Evolutionary conservation across 345 rosid genomes (phyloP).

Genomic region (Euphorbia tirucalli): DNA sequence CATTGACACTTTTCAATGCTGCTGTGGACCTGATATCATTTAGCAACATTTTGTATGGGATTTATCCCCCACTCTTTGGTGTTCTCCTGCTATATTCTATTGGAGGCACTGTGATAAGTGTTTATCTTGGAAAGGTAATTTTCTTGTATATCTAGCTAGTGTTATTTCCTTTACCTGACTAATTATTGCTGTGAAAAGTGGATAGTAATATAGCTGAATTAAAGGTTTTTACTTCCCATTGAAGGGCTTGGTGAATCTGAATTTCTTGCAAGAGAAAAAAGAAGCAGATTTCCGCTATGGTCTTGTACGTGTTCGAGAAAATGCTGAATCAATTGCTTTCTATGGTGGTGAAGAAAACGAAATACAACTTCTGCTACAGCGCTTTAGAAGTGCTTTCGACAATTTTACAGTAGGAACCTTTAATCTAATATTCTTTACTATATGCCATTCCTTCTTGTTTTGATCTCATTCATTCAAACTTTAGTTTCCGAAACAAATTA

Average conservation of each 20-base stretch:
- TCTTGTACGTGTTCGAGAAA: slow-evolving; percentile 92
- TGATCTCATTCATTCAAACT: background rate
- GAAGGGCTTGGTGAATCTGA: slow-evolving; percentile 83
- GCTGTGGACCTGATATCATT: slow-evolving; percentile 88
- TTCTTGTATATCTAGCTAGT: background rate
- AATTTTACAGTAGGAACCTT: slow-evolving; percentile 57
- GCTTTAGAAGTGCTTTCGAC: slow-evolving; percentile 82
- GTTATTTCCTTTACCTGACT: background rate
- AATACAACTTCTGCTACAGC: slow-evolving; percentile 81
- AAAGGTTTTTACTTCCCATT: slow-evolving; percentile 22
- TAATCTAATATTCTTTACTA: slow-evolving; percentile 16
- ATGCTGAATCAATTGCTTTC: slow-evolving; percentile 96
- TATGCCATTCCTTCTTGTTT: background rate
- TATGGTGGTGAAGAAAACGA: slow-evolving; percentile 91
- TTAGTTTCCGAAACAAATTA: too few species aligned
- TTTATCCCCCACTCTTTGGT: slow-evolving; percentile 81
- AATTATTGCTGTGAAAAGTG: background rate
- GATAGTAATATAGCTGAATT: background rate
- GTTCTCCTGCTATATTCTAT: slow-evolving; percentile 78
- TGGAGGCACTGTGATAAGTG: slow-evolving; percentile 83
- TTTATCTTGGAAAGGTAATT: slow-evolving; percentile 79
- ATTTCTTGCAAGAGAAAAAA: slow-evolving; percentile 97
- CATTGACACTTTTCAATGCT: slow-evolving; percentile 74
- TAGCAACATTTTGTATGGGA: slow-evolving; percentile 86
- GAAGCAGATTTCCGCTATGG: slow-evolving; percentile 98